These are phyloP conservation scores for Sugiyamaella novakii DNA, from an alignment of 1,139 yeast genomes.

Conservation along the genomic window DNA sequence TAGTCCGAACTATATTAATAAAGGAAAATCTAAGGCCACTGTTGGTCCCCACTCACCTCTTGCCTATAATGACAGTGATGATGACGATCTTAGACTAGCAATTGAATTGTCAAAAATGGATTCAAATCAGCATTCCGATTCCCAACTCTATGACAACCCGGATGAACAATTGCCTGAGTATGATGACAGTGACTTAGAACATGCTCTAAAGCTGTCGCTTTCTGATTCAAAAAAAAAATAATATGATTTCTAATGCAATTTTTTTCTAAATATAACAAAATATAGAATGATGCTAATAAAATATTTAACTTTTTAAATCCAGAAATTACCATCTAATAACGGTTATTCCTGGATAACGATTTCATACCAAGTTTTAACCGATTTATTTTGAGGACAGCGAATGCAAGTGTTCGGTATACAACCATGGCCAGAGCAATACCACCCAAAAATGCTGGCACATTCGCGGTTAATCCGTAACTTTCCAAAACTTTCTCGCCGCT, in stretches of 20 bases:
- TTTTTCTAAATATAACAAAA: neutral
- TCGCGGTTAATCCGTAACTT: conserved; percentile 47
- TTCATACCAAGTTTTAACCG: conserved; percentile 36
- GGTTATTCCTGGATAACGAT: conserved; percentile 19
- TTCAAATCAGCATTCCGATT: conserved; percentile 3
- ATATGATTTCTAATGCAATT: conserved; percentile 1
- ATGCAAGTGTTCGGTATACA: conserved; percentile 45
- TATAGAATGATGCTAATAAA: conserved; percentile 3
- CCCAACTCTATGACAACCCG: conserved; percentile 6
- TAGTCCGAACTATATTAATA: neutral
- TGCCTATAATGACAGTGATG: neutral
- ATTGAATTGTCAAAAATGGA: conserved; percentile 27
- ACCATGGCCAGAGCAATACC: conserved; percentile 42
- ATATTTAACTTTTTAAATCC: neutral
- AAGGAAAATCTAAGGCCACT: neutral
- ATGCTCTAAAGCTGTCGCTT: conserved; percentile 25
- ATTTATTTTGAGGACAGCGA: conserved; percentile 33
- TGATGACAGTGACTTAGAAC: conserved; percentile 24
- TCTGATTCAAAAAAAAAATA: conserved; percentile 19
- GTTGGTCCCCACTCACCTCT: too few species aligned
- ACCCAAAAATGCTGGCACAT: conserved; percentile 42
- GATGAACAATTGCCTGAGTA: too few species aligned
- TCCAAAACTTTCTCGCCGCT: conserved; percentile 55
- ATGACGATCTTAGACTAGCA: conserved; percentile 27
- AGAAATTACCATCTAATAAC: conserved; percentile 1